Percentiles rank a stretch among this genome's conserved stretches.
These are phyloP conservation scores for Tulasnella sp. DNA, from an alignment of 768 basidiomycete genomes.

Conservation along the genomic window DNA sequence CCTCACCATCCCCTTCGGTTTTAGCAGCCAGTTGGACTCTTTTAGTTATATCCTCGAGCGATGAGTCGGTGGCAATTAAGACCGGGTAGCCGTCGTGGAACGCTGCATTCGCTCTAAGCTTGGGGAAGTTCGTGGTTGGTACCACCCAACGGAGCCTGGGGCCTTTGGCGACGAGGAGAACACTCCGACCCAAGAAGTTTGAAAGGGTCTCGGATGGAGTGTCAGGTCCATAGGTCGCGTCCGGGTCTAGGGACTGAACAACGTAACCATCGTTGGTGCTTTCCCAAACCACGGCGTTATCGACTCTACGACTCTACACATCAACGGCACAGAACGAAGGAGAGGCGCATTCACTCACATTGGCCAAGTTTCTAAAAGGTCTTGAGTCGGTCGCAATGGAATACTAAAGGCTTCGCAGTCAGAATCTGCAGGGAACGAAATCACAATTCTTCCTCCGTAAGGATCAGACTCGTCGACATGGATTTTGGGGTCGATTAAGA, in stretches of 20 bases:
- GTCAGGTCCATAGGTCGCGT: constrained; percentile 33
- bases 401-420: constrained; percentile 51
- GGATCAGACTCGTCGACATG: constrained; percentile 39
- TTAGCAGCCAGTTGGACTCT: constrained; percentile 40
- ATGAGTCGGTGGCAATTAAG: constrained; percentile 60
- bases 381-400: constrained; percentile 48
- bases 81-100: constrained; percentile 65
- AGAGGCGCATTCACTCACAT: constrained; percentile 37
- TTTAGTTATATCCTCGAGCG: constrained; percentile 45
- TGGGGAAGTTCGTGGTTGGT: constrained; percentile 49
- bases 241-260: constrained; percentile 37
- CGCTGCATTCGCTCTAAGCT: constrained; percentile 44
- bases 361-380: constrained; percentile 46
- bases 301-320: constrained; percentile 37
- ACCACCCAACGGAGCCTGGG: constrained; percentile 43
- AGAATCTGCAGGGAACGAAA: constrained; percentile 54
- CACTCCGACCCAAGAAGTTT: constrained; percentile 51
- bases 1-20: constrained; percentile 34
- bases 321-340: background rate
- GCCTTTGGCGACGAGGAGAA: constrained; percentile 63
- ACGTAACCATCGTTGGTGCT: constrained; percentile 58
- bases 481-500: constrained; percentile 55
- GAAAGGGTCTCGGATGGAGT: constrained; percentile 45
- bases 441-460: constrained; percentile 42
- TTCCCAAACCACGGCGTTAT: constrained; percentile 46